Percentiles rank a stretch among this genome's conserved stretches.
These are phyloP conservation scores for Backusella macrospora DNA, from an alignment of 192 early-diverging fungal genomes.

Conservation along the genomic window DNA sequence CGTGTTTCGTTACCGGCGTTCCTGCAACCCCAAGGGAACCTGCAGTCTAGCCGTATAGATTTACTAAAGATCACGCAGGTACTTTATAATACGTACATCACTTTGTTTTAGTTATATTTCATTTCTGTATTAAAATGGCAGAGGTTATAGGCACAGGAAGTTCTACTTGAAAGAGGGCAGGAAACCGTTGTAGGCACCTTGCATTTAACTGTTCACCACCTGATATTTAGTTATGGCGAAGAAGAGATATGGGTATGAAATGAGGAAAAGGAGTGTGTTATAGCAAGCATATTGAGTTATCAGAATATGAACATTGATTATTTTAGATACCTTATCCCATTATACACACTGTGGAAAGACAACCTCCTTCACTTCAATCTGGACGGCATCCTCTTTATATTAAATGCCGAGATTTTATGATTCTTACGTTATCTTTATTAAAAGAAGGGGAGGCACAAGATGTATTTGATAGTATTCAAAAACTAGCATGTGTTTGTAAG, in stretches of 20 bases:
- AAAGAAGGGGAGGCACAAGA: constrained; percentile 71
- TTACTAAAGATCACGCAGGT: constrained; percentile 39
- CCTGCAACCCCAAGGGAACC: constrained; percentile 13
- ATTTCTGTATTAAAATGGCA: background rate
- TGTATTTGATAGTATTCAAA: constrained; percentile 79
- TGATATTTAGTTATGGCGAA: constrained; percentile 62
- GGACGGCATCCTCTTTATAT: constrained; percentile 58
- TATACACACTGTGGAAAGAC: constrained; percentile 79
- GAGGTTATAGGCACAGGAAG: constrained; percentile 39
- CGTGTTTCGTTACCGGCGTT: constrained; percentile 23
- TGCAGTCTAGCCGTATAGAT: constrained; percentile 35
- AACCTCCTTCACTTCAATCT: constrained; percentile 50
- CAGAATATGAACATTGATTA: background rate
- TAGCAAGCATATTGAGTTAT: background rate
- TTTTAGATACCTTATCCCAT: constrained; percentile 79
- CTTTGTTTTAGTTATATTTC: background rate
- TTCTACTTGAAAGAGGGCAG: constrained; percentile 48
- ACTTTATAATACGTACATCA: background rate
- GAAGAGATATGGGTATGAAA: constrained; percentile 69
- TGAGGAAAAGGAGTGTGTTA: background rate
- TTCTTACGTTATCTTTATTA: constrained; percentile 68
- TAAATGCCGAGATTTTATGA: constrained; percentile 82
- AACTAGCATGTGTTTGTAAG: constrained; percentile 77
- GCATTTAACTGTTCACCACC: constrained; percentile 76
- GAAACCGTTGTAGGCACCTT: constrained; percentile 53